A percentile compares a stretch with the other conserved stretches of the same genome.
These are phyloP conservation scores for Trichoderma pleuroti DNA, from an alignment of 2,329 filamentous ascomycete species.

Conservation along the genomic window DNA sequence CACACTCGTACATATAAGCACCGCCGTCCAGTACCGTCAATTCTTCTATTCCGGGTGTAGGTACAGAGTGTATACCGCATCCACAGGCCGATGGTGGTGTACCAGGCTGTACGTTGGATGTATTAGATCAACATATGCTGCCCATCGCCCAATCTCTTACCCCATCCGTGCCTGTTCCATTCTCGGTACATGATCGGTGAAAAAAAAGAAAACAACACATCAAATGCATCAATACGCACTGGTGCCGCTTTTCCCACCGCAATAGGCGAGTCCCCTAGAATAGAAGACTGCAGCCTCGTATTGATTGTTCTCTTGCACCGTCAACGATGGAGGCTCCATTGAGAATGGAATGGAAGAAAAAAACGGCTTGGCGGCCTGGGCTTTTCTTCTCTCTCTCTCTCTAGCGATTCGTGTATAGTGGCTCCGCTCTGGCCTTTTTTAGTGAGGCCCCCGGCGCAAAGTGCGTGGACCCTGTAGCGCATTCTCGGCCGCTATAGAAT, in stretches of 20 bases:
- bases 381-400: neutral
- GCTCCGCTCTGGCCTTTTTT: neutral
- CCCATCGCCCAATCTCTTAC: neutral
- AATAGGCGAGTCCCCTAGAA: neutral
- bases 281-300: neutral
- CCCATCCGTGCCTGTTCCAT: neutral
- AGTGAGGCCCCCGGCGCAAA: neutral
- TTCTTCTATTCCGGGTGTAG: neutral
- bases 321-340: neutral
- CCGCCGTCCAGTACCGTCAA: neutral
- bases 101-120: neutral
- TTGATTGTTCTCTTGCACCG: neutral
- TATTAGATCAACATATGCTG: too few species aligned
- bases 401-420: neutral
- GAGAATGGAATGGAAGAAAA: neutral
- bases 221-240: neutral
- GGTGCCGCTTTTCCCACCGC: neutral
- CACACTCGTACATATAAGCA: too few species aligned
- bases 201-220: neutral
- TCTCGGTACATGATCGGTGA: neutral
- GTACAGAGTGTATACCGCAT: neutral
- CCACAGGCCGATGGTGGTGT: neutral
- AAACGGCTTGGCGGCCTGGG: too few species aligned
- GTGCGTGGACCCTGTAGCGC: neutral
- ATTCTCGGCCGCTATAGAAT: neutral